Evolutionary conservation across 1,139 yeast species (phyloP).

Genomic region (Taphrina wiesneri): DNA sequence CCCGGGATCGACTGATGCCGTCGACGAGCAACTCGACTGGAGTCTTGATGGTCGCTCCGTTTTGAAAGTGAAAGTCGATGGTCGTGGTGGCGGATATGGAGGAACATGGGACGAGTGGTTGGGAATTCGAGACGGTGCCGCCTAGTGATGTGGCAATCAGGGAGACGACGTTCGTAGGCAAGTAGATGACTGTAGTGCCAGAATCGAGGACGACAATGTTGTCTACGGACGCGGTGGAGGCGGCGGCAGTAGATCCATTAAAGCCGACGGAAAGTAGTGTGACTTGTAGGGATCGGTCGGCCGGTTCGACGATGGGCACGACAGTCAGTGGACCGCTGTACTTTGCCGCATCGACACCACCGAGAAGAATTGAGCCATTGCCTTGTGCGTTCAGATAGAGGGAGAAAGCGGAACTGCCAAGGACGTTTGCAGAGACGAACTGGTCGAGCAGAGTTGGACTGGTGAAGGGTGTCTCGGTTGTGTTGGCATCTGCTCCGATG

Average conservation of each 20-base stretch:
- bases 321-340: conserved; percentile 51
- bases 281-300: conserved; percentile 36
- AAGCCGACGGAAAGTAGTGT: conserved; percentile 34
- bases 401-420: conserved; percentile 54
- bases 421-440: conserved; percentile 40
- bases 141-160: conserved; percentile 49
- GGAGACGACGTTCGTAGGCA: conserved; percentile 50
- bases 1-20: conserved; percentile 24
- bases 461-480: conserved; percentile 5
- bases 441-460: conserved; percentile 16
- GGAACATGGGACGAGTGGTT: conserved; percentile 45
- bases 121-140: conserved; percentile 43
- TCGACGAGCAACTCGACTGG: conserved; percentile 33
- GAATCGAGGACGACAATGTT: conserved; percentile 56
- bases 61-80: conserved; percentile 45
- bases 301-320: conserved; percentile 39
- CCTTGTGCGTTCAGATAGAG: conserved; percentile 52
- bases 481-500: conserved; percentile 5
- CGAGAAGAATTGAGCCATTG: conserved; percentile 56
- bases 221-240: background rate
- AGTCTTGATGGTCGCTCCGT: conserved; percentile 34
- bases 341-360: conserved; percentile 59
- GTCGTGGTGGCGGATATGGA: conserved; percentile 50
- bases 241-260: conserved; percentile 16
- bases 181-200: conserved; percentile 60